Base-by-base conservation (phyloP, 2,329 filamentous ascomycete genomes). In the Arthrobotrys conoides region DNA sequence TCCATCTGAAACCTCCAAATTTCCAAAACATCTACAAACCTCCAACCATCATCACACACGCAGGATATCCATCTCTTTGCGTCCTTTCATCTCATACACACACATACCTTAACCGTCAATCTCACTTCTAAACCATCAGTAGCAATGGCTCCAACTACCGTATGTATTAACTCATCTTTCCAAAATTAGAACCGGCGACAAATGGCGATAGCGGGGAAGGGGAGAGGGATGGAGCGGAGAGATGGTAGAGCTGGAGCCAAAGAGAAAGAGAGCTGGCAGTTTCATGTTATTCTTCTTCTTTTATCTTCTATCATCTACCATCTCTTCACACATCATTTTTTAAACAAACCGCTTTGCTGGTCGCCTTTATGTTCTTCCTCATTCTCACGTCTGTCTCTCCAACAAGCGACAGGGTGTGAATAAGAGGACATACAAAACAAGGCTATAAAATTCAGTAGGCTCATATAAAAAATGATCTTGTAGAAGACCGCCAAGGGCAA, bases 361-460 rank as follows among this genome's bases (percentile, higher is more conserved):
- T 61, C 64, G 75, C 75, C 67, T 69, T 41, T 44, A 2, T 44
- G 46, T 63, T 68, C 22, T 27, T 24, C 3, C 24, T n/a, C 22
- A 10, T 41, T 61, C 12, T 48, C 22, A 30, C 27, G 27, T 48
- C 20, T n/a, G n/a, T 27, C 1, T 38, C 44, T 61, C 44, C 44
- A 46, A 44, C 36, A 46, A 30, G 48, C 16, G 12, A 3, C 5
- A 5, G 14, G 12, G 22, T 24, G 12, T 3, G 38, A 0, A 53
- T 27, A 3, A n/a, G 22, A 27, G 36, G 16, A 33, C 5, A 38
- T 20, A 30, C 30, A 20, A 59, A 41, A 61, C 64, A 55, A 72
- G 79, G 57, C 57, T 61, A 61, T 65, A 86, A 30, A 85, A 90
- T 92, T 90, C 94, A 98, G 95, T 97, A 97, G 95, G 96, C 94